Base-by-base conservation (phyloP, 805 yeast species). In the Hemisphaericaspora nanyangensis region DNA sequence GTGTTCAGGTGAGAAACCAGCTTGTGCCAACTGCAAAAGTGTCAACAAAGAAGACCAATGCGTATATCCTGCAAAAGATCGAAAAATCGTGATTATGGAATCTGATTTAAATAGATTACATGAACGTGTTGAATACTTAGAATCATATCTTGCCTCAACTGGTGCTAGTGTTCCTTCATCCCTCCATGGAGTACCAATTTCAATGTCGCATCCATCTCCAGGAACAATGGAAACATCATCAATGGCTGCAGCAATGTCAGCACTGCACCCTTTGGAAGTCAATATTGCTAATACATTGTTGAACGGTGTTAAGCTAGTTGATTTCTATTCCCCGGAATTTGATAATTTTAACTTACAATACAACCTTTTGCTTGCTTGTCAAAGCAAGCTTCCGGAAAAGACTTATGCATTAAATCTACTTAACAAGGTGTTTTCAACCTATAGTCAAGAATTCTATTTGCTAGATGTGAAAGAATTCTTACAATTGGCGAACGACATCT, bases 41-140 rank as follows among this genome's bases (percentile, higher is more conserved):
- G 55, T 55, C 34, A 58, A 55, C 39, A 63, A 60, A 44, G 56
- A 45, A 10, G 55, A 50, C 20, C 60, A 49, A 10, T 67, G 73
- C 40, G 46, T 54, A 4, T 67, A 67, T 43, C 70, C 70, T 3
- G 42, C 58, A 8, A 56, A 65, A 17, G 70, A 66, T 46, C 54
- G 73, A 29, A 67, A 67, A 46, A 61, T 67, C 22, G 65, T 67
- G 29, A 63, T 67, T 27, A 66, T 67, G 72, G 71, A 67, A 47
- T 57, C 63, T 38, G 72, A 67, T 24, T 50, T 67, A 45, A 56
- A 63, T 39, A 50, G 54, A 22, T 48, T 67, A 12, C 65, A 64
- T 39, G 63, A 55, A 30, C 49, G 58, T 29, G 58, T 65, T 12
- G 53, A 53, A 30, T 51, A 55, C 34, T 50, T 62, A 35, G 70